phyloP scores from a whole-genome alignment of 164 flowering plant species.

The Euptelea pleiosperma region DNA sequence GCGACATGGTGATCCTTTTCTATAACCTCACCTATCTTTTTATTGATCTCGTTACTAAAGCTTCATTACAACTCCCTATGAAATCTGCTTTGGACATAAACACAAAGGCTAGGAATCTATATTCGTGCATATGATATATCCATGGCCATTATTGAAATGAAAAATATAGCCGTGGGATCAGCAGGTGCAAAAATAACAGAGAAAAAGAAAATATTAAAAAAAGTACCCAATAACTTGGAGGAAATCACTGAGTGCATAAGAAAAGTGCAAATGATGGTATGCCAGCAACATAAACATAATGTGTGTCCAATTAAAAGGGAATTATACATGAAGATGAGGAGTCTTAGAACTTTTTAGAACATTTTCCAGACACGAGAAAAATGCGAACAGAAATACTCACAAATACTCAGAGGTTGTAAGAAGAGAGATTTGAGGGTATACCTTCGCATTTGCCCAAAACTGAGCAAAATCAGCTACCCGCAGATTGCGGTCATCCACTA shows the following conservation, averaged over 20 bases:
- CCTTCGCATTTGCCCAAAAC: conserved; percentile 99
- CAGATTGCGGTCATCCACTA: conserved; percentile 99
- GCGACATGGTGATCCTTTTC: neutral
- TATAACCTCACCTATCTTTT: neutral
- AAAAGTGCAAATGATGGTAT: neutral
- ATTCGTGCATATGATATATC: neutral
- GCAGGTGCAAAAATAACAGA: neutral
- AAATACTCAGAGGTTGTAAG: conserved; percentile 25
- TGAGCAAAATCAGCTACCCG: conserved; percentile 99
- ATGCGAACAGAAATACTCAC: conserved; percentile 31
- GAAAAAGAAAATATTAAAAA: neutral
- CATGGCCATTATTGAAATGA: neutral
- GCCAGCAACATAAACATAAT: conserved; percentile 6
- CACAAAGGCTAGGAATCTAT: neutral
- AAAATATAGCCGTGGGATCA: neutral
- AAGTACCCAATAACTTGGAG: neutral
- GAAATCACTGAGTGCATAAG: neutral
- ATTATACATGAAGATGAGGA: conserved; percentile 3
- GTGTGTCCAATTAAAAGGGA: neutral
- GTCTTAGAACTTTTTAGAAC: conserved; percentile 13
- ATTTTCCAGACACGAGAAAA: conserved; percentile 21
- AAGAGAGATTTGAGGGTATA: conserved; percentile 63
- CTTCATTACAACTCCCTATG: neutral
- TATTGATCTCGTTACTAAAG: neutral
- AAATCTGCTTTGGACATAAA: neutral